Conservation (phyloP, 805 yeast species). For the Pichia nanzhaoensis region DNA sequence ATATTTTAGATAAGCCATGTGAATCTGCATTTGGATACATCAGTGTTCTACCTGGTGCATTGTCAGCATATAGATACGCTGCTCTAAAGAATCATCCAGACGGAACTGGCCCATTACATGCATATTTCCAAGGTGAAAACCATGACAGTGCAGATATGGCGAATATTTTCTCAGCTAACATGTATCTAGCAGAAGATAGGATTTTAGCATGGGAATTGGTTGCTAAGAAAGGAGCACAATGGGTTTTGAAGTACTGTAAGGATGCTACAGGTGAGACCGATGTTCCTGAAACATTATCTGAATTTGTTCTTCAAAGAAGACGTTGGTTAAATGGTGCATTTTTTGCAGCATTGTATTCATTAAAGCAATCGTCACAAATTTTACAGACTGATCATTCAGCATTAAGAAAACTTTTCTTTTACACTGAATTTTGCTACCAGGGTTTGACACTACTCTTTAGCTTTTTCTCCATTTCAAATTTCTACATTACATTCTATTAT, state of each 20-base stretch:
- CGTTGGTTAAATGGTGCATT: constrained; percentile 98
- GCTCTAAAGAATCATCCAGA: constrained; percentile 80
- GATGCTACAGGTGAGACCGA: constrained; percentile 95
- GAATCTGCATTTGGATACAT: constrained; percentile 92
- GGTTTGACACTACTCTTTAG: constrained; percentile 73
- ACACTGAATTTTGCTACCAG: constrained; percentile 85
- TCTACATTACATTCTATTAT: constrained; percentile 86
- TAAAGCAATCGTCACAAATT: constrained; percentile 75
- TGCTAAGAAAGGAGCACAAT: constrained; percentile 72
- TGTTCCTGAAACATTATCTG: constrained; percentile 93
- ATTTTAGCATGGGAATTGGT: constrained; percentile 94
- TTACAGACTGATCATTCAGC: constrained; percentile 86
- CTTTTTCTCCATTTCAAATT: constrained; percentile 88
- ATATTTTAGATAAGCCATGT: constrained; percentile 87
- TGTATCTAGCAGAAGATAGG: constrained; percentile 97
- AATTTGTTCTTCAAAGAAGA: constrained; percentile 91
- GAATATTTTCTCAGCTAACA: constrained; percentile 89
- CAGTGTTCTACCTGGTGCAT: constrained; percentile 90
- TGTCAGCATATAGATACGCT: constrained; percentile 87
- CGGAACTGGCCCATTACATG: constrained; percentile 85
- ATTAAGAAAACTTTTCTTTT: constrained; percentile 72
- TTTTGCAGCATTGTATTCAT: constrained; percentile 91
- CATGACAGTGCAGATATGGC: constrained; percentile 31
- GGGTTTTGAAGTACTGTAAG: constrained; percentile 88
- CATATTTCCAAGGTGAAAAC: constrained; percentile 84